A percentile compares a stretch with the other conserved stretches of the same genome.
These are phyloP conservation scores for Theileria orientalis DNA, from an alignment of 169 alveolate species.

Conservation along the genomic window DNA sequence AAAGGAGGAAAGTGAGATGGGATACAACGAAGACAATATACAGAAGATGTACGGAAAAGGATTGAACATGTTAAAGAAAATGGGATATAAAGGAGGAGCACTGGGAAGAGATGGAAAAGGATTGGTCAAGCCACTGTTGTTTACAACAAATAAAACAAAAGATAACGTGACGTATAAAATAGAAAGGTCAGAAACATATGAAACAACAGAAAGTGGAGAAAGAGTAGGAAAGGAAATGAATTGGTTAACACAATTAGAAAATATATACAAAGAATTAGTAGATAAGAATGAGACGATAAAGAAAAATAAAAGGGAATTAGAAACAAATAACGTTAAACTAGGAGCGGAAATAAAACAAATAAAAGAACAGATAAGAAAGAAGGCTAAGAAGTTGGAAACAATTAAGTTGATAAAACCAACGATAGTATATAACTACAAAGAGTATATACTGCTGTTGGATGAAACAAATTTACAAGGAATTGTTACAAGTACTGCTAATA, in stretches of 20 bases:
- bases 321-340: not conserved
- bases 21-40: conserved; percentile 17
- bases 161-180: not conserved
- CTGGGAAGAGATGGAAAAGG: conserved; percentile 64
- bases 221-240: not conserved
- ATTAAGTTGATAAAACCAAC: not conserved
- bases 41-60: conserved; percentile 64
- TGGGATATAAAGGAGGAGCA: conserved; percentile 68
- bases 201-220: not conserved
- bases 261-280: not conserved
- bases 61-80: conserved; percentile 53
- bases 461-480: no score
- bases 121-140: conserved; percentile 28
- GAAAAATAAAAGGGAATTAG: not conserved
- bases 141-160: not conserved
- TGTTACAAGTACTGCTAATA: not conserved
- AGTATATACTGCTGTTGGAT: no score
- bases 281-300: not conserved
- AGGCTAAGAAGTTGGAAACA: not conserved
- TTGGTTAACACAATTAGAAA: conserved; percentile 13
- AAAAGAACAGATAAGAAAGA: not conserved
- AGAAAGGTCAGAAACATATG: not conserved
- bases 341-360: not conserved
- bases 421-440: not conserved
- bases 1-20: not conserved